Evolutionary conservation across 441 rosid species (phyloP), one percentile per base, ranked within the genome.

Genomic region (Biscutella laevigata): DNA sequence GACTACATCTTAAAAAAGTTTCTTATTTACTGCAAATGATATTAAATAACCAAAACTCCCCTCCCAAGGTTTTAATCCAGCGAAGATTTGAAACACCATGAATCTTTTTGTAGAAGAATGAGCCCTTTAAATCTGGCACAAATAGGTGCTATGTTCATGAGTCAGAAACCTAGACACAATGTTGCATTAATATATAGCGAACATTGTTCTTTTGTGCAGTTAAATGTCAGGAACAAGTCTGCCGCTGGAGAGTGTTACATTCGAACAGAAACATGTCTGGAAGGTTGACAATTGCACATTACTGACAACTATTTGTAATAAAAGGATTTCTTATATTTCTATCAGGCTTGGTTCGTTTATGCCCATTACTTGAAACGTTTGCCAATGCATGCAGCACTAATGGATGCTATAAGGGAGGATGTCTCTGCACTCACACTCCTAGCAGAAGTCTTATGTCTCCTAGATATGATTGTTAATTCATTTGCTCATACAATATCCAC

Each of bases 401-500:
- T 88, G 72, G 94, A 86, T 71, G 72, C 78, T 51, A 77, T 88
- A 77, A 76, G 95, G 74, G 83, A 79, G 74, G 82, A 86, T 61
- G 72, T 82, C 37, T 79, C 92, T 22, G 70, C 70, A 52, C 94
- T 92, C 47, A 84, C 91, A 12, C 68, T 92, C 63, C 90, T 92
- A 56, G 92, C 95, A 8, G 99, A 92, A 75, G 92, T 81, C 64
- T 67, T 88, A 53, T 86, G 97, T 75, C 99, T 92, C 22, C 71
- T 92, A 61, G 99, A 92, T 73, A 79, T 92, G 99, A 78, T 92
- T 62, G 92, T 88, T 24, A 92, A 88, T 75, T 88, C 99, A 63
- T 92, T 92, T 77, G 92, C 99, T 67, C 79, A 86, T 70, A 73
- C 72, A 65, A 79, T 88, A 73, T 92, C 97, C 39, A 84, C 90